Conservation (phyloP, 176 grass and related monocot genomes). For the Phoenix dactylifera region DNA sequence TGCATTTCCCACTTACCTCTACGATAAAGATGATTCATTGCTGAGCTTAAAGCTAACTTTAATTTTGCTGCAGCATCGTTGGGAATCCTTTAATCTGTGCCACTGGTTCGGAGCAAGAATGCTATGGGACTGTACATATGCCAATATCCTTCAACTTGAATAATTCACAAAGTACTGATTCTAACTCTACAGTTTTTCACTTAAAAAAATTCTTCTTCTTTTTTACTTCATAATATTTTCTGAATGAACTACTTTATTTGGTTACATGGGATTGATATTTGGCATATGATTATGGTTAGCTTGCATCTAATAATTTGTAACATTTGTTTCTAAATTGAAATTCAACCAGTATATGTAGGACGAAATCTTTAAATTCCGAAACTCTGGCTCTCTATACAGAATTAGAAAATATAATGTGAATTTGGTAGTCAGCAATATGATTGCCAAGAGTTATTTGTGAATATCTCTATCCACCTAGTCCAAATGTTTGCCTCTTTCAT, state of each 20-base stretch:
- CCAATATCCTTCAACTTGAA: conserved; percentile 59
- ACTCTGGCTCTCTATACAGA: too few species aligned
- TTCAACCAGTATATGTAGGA: neutral
- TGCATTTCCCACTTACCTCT: too few species aligned
- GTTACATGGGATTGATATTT: too few species aligned
- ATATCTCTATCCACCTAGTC: too few species aligned
- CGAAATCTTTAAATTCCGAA: too few species aligned
- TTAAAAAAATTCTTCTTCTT: neutral
- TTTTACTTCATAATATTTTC: neutral
- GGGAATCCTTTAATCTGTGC: conserved; percentile 86
- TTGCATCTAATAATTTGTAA: neutral
- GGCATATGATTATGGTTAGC: neutral
- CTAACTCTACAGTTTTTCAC: neutral
- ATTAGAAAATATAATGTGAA: too few species aligned
- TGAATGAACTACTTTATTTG: neutral
- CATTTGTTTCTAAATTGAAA: neutral
- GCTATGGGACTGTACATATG: conserved; percentile 62
- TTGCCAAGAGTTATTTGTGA: too few species aligned
- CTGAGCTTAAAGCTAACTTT: neutral
- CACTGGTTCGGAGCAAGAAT: conserved; percentile 44
- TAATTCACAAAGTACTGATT: conserved; percentile 55
- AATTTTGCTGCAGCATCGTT: conserved; percentile 47
- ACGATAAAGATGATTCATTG: neutral
- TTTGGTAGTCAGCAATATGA: too few species aligned
- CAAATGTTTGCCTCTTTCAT: too few species aligned